These are phyloP conservation scores for Wilcoxina mikolae DNA, from an alignment of 495 filamentous ascomycete species.

Conservation along the genomic window DNA sequence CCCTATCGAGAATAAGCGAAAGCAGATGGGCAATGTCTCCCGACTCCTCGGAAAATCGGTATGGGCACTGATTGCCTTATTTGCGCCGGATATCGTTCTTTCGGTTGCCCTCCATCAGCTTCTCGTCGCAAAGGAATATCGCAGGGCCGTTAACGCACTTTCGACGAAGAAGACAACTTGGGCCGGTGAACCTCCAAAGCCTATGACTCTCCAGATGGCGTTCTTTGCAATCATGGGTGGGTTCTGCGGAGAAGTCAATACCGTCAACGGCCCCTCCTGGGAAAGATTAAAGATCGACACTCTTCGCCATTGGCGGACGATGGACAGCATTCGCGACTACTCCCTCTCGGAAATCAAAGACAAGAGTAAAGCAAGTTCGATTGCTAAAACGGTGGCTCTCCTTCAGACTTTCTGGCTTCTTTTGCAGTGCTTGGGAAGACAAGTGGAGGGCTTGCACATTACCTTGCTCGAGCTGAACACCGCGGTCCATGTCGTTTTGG, in stretches of 20 bases:
- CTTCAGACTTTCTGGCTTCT: conserved; percentile 4
- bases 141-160: background rate
- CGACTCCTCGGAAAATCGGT: background rate
- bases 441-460: background rate
- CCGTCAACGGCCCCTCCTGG: background rate
- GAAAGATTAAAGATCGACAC: background rate
- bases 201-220: conserved; percentile 1
- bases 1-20: background rate
- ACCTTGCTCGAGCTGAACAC: conserved; percentile 9
- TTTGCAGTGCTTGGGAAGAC: background rate
- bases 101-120: background rate
- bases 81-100: conserved; percentile 3
- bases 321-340: conserved; percentile 4
- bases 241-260: background rate
- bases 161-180: background rate
- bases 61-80: conserved; percentile 2
- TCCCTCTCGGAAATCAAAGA: conserved; percentile 7
- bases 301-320: background rate
- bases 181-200: background rate
- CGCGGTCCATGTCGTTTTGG: conserved; percentile 5
- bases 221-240: conserved; percentile 5
- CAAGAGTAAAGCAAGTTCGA: conserved; percentile 6
- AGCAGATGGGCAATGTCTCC: background rate
- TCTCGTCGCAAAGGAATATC: conserved; percentile 1
- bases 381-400: conserved; percentile 4